Evolutionary conservation across 1,284 basidiomycete species (phyloP), one percentile per base, ranked within the genome.

Genomic region (Irpex lacteus): DNA sequence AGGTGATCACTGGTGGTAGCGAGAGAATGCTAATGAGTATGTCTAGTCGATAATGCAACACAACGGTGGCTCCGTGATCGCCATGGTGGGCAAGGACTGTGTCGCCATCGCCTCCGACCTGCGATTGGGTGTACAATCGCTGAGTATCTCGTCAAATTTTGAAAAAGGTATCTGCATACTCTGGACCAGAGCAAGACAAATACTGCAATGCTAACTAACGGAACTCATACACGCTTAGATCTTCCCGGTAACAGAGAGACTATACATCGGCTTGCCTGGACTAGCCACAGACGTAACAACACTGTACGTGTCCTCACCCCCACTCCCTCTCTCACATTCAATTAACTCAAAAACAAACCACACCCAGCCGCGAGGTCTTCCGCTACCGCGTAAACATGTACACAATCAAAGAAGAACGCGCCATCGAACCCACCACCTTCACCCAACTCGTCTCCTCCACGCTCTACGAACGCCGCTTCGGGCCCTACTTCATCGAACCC

Each of bases 1-100:
- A 21, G 54, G n/a, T 7, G 1, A 34, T 8, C 3, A 26, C n/a
- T 6, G 13, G n/a, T 0, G 0, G 0, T 9, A 4, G 26, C 18
- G 4, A 21, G 19, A 53, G 7, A 19, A 1, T 53, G 19, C n/a
- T 53, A n/a, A 53, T 53, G 2, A 53, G n/a, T 18, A 18, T 21
- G 9, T 58, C 8, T 50, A 92, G 92, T 94, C 91, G 74, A 88
- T 90, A 71, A 90, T 94, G 91, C 85, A 94, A 80, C 85, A 89
- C 70, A 96, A 96, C 83, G 95, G 95, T 81, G 98, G 98, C 79
- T 98, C 95, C 79, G 95, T 98, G 72, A 87, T 99, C 78, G 98
- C 98, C 80, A 99, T 99, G 96, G 91, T 92, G 67, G 98, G 98
- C 68, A 98, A 98, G 82, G 94, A 96, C 74, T 99, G 98, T 77